phyloP scores from a whole-genome alignment of 257 asterid genomes.

The Forsythia viridissima region DNA sequence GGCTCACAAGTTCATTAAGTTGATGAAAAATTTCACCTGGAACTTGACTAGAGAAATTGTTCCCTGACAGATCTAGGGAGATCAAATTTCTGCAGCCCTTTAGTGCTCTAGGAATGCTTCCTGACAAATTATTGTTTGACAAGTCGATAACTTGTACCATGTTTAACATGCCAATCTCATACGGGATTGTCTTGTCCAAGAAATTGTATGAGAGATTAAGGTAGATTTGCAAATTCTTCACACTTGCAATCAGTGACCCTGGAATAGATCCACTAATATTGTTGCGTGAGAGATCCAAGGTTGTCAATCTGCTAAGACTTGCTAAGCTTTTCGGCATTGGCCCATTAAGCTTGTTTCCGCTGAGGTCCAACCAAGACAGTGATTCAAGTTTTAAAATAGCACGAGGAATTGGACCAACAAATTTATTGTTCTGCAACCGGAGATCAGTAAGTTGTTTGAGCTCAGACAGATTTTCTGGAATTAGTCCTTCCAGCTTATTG shows the following conservation, averaged over 20 bases:
- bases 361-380: conserved; percentile 60
- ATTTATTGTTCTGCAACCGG: conserved; percentile 47
- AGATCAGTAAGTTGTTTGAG: conserved; percentile 57
- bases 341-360: conserved; percentile 72
- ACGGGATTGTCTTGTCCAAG: conserved; percentile 59
- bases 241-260: conserved; percentile 42
- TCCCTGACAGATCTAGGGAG: conserved; percentile 62
- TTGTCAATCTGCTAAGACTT: conserved; percentile 39
- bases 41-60: conserved; percentile 53
- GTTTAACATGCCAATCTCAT: conserved; percentile 54
- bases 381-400: conserved; percentile 46
- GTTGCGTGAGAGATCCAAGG: conserved; percentile 66
- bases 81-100: conserved; percentile 57
- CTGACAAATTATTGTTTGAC: conserved; percentile 63
- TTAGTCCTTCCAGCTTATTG: conserved; percentile 53
- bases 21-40: conserved; percentile 41
- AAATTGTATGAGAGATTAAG: conserved; percentile 67
- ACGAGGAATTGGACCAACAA: conserved; percentile 57
- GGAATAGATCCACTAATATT: conserved; percentile 52
- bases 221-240: conserved; percentile 63
- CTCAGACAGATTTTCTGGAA: conserved; percentile 56
- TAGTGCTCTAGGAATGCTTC: conserved; percentile 52
- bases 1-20: conserved; percentile 39
- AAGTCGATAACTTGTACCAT: conserved; percentile 79
- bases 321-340: conserved; percentile 52